Evolutionary conservation across 345 rosid genomes (phyloP), one percentile per base, ranked within the genome.

Genomic region (Brassica incana): DNA sequence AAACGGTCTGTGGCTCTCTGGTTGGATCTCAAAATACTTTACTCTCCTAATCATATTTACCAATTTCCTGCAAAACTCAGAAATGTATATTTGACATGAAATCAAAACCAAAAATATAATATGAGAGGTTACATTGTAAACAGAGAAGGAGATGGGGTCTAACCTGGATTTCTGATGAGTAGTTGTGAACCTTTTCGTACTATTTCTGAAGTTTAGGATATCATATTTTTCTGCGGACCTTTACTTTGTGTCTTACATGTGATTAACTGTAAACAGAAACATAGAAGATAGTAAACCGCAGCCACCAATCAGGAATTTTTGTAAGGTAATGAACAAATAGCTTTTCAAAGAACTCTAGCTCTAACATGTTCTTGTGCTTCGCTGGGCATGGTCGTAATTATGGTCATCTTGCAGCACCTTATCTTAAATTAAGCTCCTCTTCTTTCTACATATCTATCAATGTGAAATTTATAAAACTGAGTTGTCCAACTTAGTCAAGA

Each of bases 361-460:
- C 88, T 86, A 67, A 91, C 95, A 75, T 75, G 91, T 78, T 89
- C 86, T 68, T 87, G 97, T 52, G 90, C 94, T 88, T 89, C 92
- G 48, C 79, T 86, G 48, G 92, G 90, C 14, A 77, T 86, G 35
- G 92, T 90, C 14, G 90, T 84, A 73, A 86, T 83, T 38, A 61
- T 56, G 36, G 72, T 80, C 93, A 88, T 94, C 98, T 86, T 91
- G 77, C 81, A 94, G 76, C 4, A 95, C 94, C 70, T 88, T 81
- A 86, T 92, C 97, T 78, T 87, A 88, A 77, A 81, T 85, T 87
- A 76, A 81, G 82, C 83, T 90, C 92, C 81, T 91, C 93, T 81
- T 92, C 97, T 84, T 92, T 91, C 94, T 94, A 77, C 67, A 86
- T 32, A 78, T 72, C 50, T 59, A 78, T 68, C 33, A 77, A 75